Base-by-base conservation (phyloP, 1,284 basidiomycete species). In the Farysia itapuensis region DNA sequence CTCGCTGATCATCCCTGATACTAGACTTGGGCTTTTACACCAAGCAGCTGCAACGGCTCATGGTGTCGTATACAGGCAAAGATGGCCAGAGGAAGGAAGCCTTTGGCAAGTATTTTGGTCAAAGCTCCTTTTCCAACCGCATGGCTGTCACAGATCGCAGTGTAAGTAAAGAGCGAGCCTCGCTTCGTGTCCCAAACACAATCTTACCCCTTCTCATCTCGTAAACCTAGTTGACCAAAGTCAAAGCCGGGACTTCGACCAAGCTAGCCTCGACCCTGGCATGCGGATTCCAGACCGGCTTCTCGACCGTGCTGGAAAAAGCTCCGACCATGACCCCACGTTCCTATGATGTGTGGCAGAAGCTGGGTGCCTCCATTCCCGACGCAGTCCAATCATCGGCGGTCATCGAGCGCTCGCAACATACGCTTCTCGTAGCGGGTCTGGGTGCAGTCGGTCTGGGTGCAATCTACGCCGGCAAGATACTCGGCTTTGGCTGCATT, bases 41-140 rank as follows among this genome's bases (percentile, higher is more conserved):
- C 29, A 52, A 52, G 35, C 29, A 52, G 16, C 39, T 45, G 39
- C 37, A 42, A n/a, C 49, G 45, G 6, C 42, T 37, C 23, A 44
- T 22, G 9, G 39, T 52, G 13, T 13, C 43, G 4, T 52, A 52
- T 35, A 41, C 16, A 4, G 21, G 18, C 8, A 22, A 45, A 13
- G 43, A 40, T 14, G 49, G 49, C 13, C 15, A 26, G 1, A 31
- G 28, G 11, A 42, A 42, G 18, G 42, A 52, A 22, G 49, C 43
- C 1, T 38, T 41, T 4, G 37, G 39, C 34, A 40, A 52, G 31
- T 52, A 52, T 34, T 52, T 52, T 35, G 49, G 49, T 15, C 49
- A 52, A n/a, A 52, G 49, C 34, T 52, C 49, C 30, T 52, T 52
- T 16, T 52, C 49, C 4, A 52, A 39, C 34, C 32, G 49, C n/a